phyloP scores from a whole-genome alignment of 2,329 filamentous ascomycete genomes.

The Monilinia aucupariae region DNA sequence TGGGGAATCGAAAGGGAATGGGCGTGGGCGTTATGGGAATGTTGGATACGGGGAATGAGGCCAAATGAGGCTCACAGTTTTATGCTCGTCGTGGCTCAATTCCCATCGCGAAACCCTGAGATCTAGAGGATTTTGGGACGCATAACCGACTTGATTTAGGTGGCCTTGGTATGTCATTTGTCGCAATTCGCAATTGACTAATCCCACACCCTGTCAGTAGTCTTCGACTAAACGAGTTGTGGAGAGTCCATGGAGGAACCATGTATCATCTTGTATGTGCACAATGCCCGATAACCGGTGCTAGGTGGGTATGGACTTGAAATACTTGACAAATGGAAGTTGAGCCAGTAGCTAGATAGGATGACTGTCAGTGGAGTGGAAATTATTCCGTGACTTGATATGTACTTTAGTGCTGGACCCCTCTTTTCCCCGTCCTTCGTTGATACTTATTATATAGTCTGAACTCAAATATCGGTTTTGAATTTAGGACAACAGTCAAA shows the following conservation, averaged over 20 bases:
- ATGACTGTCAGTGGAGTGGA: neutral
- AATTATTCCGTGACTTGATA: conserved; percentile 17
- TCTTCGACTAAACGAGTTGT: neutral
- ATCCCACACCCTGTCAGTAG: neutral
- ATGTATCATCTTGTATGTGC: conserved; percentile 11
- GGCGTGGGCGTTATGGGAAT: too few relatives aligned
- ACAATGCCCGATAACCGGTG: conserved; percentile 17
- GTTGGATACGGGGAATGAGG: neutral
- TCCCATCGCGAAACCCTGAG: neutral
- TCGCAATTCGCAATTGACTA: conserved; percentile 2
- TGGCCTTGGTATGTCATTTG: neutral
- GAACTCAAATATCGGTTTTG: conserved; percentile 14
- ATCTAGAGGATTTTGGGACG: neutral
- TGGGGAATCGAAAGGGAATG: neutral
- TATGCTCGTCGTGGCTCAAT: conserved; percentile 8
- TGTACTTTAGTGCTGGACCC: conserved; percentile 15
- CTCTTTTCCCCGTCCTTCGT: conserved; percentile 17
- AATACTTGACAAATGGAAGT: conserved; percentile 9
- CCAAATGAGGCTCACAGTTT: neutral
- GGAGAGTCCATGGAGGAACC: conserved; percentile 8
- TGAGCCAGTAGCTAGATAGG: conserved; percentile 10
- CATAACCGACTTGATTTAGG: neutral
- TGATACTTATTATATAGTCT: conserved; percentile 12
- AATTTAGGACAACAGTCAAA: conserved; percentile 8
- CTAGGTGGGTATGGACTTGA: conserved; percentile 2